phyloP scores from a whole-genome alignment of 2,329 filamentous ascomycete species.

The Saccharata proteae region DNA sequence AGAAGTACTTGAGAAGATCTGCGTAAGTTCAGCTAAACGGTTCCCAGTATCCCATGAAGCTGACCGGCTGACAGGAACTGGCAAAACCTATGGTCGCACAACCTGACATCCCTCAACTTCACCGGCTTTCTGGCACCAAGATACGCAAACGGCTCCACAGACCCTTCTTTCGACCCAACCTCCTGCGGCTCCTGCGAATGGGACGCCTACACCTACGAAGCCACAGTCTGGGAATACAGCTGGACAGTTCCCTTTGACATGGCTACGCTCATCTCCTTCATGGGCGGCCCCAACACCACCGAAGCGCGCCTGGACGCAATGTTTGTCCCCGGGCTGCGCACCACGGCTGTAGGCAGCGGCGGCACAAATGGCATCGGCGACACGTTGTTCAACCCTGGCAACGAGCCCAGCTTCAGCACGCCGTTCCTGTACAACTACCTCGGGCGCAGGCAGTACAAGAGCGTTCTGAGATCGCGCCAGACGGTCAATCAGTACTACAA shows the following conservation, averaged over 20 bases:
- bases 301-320: constrained; percentile 30
- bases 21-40: constrained; percentile 6
- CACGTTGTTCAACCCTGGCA: constrained; percentile 19
- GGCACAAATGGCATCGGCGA: constrained; percentile 22
- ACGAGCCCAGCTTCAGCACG: constrained; percentile 17
- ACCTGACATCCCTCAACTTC: constrained; percentile 21
- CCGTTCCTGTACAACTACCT: constrained; percentile 18
- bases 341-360: constrained; percentile 22
- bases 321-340: constrained; percentile 25
- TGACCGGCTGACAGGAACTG: constrained; percentile 13
- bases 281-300: constrained; percentile 28
- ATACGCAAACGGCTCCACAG: constrained; percentile 22
- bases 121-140: constrained; percentile 21
- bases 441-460: constrained; percentile 24
- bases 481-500: constrained; percentile 22
- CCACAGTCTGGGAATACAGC: constrained; percentile 32
- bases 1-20: constrained; percentile 27
- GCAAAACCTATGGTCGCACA: constrained; percentile 29
- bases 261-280: constrained; percentile 28
- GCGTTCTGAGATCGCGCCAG: constrained; percentile 21
- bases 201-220: constrained; percentile 30
- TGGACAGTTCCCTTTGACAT: constrained; percentile 33
- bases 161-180: constrained; percentile 27
- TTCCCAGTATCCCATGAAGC: neutral
- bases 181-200: constrained; percentile 31